Evolutionary conservation across 805 yeast species (phyloP).

Genomic region (Scheffersomyces lignosus): DNA sequence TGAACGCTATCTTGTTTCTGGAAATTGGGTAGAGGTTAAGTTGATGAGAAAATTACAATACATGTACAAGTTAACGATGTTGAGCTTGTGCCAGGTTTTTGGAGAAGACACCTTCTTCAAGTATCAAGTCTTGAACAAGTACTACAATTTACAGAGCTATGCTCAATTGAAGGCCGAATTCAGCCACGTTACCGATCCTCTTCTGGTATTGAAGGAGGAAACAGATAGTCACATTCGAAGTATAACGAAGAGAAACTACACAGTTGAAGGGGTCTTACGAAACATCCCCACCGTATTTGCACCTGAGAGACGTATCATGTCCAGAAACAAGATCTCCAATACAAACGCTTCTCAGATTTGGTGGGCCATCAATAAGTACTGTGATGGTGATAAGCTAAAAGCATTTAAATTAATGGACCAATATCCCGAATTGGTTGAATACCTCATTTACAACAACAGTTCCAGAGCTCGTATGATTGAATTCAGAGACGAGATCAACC

Average conservation of each 20-base stretch:
- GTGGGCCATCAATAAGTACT: conserved; percentile 14
- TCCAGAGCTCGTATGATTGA: conserved; percentile 16
- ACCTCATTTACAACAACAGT: conserved; percentile 19
- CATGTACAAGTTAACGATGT: conserved; percentile 27
- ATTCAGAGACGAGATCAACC: conserved; percentile 25
- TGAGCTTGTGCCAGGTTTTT: conserved; percentile 14
- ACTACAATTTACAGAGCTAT: conserved; percentile 22
- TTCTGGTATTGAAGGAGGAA: conserved; percentile 12
- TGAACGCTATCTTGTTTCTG: conserved; percentile 31
- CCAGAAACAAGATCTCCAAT: conserved; percentile 23
- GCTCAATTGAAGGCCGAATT: conserved; percentile 10
- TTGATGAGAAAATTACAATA: conserved; percentile 20
- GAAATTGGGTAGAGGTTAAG: conserved; percentile 29
- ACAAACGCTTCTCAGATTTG: conserved; percentile 16
- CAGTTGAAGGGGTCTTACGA: conserved; percentile 14
- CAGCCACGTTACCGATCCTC: conserved; percentile 10
- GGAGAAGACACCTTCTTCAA: conserved; percentile 12
- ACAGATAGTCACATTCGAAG: conserved; percentile 1
- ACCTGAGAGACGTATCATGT: conserved; percentile 27
- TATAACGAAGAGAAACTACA: conserved; percentile 4
- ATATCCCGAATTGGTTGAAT: conserved; percentile 35
- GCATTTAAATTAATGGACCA: conserved; percentile 32
- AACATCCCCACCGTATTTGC: conserved; percentile 28
- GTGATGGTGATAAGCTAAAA: conserved; percentile 14
- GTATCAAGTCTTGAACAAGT: conserved; percentile 24